Evolutionary conservation across 805 yeast species (phyloP).

Genomic region (Candida ficus): DNA sequence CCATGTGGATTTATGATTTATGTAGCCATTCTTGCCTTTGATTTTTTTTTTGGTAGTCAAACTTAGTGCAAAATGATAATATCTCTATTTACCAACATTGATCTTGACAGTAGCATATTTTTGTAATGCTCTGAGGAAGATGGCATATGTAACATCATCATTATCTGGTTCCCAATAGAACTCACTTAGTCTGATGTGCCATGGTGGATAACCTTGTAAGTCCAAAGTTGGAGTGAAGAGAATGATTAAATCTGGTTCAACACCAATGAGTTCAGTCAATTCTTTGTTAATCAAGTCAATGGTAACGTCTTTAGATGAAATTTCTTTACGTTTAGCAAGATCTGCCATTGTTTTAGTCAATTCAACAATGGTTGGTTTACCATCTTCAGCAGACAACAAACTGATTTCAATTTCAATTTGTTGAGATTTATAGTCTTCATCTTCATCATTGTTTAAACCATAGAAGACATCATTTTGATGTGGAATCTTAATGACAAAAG

Average conservation of each 20-base stretch:
- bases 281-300: conserved; percentile 73
- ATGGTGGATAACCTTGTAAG: conserved; percentile 94
- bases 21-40: background rate
- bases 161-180: conserved; percentile 90
- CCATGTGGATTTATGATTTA: too few relatives aligned
- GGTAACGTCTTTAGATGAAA: conserved; percentile 62
- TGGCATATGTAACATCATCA: conserved; percentile 72
- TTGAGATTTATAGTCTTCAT: conserved; percentile 27
- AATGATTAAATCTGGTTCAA: conserved; percentile 88
- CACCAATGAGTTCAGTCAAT: conserved; percentile 68
- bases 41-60: background rate
- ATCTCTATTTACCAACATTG: conserved; percentile 71
- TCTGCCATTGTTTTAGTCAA: conserved; percentile 83
- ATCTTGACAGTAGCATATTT: conserved; percentile 76
- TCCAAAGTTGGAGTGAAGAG: conserved; percentile 84
- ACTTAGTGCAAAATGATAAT: background rate
- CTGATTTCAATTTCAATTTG: conserved; percentile 55
- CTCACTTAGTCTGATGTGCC: conserved; percentile 92
- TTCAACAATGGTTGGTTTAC: conserved; percentile 85
- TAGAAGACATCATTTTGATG: conserved; percentile 50
- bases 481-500: conserved; percentile 58
- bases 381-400: conserved; percentile 72
- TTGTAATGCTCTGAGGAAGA: conserved; percentile 72
- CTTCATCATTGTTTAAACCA: conserved; percentile 31
- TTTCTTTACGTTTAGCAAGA: conserved; percentile 54